Base-by-base conservation (phyloP, 139 green algal species). In the Deuterostichococcus epilithicus region DNA sequence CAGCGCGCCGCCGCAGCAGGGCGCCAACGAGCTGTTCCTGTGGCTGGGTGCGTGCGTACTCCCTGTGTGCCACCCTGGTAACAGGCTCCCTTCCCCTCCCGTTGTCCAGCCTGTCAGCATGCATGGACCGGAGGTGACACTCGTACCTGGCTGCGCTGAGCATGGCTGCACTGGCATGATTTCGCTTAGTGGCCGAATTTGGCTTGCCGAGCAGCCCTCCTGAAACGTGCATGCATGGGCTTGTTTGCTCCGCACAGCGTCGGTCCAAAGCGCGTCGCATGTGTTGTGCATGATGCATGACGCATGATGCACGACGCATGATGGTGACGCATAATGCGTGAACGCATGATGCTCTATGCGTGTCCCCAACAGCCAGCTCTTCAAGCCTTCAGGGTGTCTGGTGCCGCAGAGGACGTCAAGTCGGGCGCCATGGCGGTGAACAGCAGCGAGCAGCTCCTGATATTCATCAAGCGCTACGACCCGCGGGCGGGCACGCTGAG, bases 401-500 rank as follows among this genome's bases (percentile, higher is more conserved):
- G 97, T 90, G 70, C 81, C 97, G 77, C 91, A 97, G 86, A 72
- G 59, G 60, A 84, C 83, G 1, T 73, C 37, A 70, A 36, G 72
- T 25, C 35, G 60, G 1, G 73, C 74, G 3, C 45, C 34, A 8
- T n/a, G 72, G 38, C 37, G 26, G 35, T 10, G 38, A 36, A 70
- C 30, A 44, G 33, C 47, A 78, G 76, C 10, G 66, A 76, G 3
- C 79, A 86, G 45, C 79, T 96, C 59, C 84, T 97, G 60, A 80
- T 98, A 23, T 98, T 98, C 80, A 83, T 98, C 82, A 98, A 99
- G 89, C 76, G 91, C 33, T 98, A 95, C 68, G 87, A 96, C 76
- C 86, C 84, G 3, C 47, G 85, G 28, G 77, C 74, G 0, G 20
- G 76, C 42, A 37, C 58, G 72, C 77, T 85, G 38, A 73, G 20